Evolutionary conservation across 768 basidiomycete species (phyloP).

Genomic region (Terana coerulea): DNA sequence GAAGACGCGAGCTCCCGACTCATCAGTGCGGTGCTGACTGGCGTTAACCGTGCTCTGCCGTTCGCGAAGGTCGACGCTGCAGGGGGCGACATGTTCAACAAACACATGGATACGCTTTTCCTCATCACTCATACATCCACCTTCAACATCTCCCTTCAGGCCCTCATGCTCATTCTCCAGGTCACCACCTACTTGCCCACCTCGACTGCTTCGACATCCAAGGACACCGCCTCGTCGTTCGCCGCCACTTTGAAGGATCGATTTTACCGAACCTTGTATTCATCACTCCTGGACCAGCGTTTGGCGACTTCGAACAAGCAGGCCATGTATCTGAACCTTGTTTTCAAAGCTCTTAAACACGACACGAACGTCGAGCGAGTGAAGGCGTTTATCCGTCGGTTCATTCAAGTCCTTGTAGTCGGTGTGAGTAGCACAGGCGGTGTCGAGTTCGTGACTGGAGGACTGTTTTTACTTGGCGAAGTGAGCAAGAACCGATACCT

Average conservation of each 20-base stretch:
- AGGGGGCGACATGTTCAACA: constrained; percentile 64
- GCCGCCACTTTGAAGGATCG: constrained; percentile 55
- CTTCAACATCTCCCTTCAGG: constrained; percentile 95
- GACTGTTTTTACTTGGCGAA: constrained; percentile 83
- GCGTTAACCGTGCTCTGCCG: constrained; percentile 92
- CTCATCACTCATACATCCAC: constrained; percentile 92
- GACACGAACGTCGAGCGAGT: constrained; percentile 57
- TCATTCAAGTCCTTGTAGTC: constrained; percentile 73
- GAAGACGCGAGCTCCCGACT: constrained; percentile 80
- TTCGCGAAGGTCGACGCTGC: constrained; percentile 72
- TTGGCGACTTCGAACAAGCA: constrained; percentile 85
- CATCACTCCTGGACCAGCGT: constrained; percentile 81
- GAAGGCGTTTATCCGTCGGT: constrained; percentile 77
- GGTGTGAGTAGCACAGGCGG: constrained; percentile 60
- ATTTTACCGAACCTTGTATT: constrained; percentile 83
- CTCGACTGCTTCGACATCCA: constrained; percentile 32
- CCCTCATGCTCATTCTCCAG: constrained; percentile 84
- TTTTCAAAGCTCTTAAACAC: constrained; percentile 86
- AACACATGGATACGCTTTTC: constrained; percentile 92
- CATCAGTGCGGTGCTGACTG: constrained; percentile 87
- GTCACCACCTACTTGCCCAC: constrained; percentile 56
- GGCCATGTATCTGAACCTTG: constrained; percentile 92
- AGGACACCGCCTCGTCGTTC: constrained; percentile 33
- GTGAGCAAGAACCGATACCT: constrained; percentile 45
- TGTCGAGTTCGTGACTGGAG: constrained; percentile 85